A percentile compares a stretch with the other conserved stretches of the same genome.
These are phyloP conservation scores for Tagetes patula DNA, from an alignment of 129 eudicot species.

Conservation along the genomic window DNA sequence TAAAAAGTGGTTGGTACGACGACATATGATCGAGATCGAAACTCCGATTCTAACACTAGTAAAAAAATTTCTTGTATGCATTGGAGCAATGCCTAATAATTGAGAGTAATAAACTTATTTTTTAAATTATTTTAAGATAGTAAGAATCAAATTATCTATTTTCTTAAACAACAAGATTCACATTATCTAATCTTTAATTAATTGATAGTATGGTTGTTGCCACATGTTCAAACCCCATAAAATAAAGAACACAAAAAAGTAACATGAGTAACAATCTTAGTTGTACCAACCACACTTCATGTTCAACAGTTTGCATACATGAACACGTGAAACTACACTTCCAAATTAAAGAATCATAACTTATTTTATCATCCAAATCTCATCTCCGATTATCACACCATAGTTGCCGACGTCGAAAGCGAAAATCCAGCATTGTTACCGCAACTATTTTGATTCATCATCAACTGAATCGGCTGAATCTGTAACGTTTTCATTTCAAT, in stretches of 20 bases:
- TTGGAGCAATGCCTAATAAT: too few relatives aligned
- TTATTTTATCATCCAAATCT: not conserved
- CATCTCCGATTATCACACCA: not conserved
- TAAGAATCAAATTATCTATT: too few relatives aligned
- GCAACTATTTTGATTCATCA: conserved; percentile 1
- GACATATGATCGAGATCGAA: too few relatives aligned
- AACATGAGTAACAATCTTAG: conserved; percentile 25
- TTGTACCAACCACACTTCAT: conserved; percentile 28
- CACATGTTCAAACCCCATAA: not conserved
- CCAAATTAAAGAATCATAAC: too few relatives aligned
- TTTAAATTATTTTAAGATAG: too few relatives aligned
- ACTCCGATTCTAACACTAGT: too few relatives aligned
- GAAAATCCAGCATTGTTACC: not conserved
- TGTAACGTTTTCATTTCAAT: conserved; percentile 43
- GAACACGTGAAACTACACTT: conserved; percentile 11
- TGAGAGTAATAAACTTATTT: too few relatives aligned
- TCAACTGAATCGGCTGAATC: conserved; percentile 47
- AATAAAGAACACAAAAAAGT: conserved; percentile 13
- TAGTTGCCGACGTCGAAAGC: conserved; percentile 10
- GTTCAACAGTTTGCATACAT: conserved; percentile 34
- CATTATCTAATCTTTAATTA: not conserved
- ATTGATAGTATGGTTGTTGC: not conserved
- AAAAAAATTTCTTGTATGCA: too few relatives aligned
- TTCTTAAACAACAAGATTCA: not conserved
- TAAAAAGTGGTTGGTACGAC: too few relatives aligned